Evolutionary conservation across 1,284 basidiomycete genomes (phyloP), one percentile per base, ranked within the genome.

Genomic region (Coniferiporia weirii): DNA sequence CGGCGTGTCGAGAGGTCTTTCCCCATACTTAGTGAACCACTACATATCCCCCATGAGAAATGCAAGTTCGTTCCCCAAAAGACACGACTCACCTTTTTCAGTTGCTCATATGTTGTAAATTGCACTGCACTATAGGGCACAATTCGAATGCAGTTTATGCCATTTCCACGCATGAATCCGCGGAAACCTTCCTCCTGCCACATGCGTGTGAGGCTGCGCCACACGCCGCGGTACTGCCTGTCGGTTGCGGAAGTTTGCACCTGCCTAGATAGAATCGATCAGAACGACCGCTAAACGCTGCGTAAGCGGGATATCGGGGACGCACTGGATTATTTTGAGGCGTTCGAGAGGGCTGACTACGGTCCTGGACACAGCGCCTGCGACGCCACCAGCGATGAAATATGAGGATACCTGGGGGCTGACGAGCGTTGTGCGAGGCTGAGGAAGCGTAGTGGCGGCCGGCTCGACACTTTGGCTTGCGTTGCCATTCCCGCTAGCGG

Each of bases 241-340:
- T 83, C 76, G 1, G 83, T 79, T 19, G 78, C 71, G 27, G 73
- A 76, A 19, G 83, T 82, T 62, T 94, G 92, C 1, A 93, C 89
- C 75, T 94, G 93, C 67, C 91, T 93, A 64, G 17, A 46, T 27
- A 13, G 17, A n/a, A 44, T 22, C 8, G 35, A 17, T 32, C 36
- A 17, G 44, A 22, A 27, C 19, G 13, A 36, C 34, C 1, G 3
- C 3, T 15, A 40, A 15, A 2, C 38, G 38, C 38, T 12, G 38
- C 38, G 8, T 9, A 40, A 40, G 8, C 9, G 15, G 8, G 36
- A 38, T 38, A 38, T n/a, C n/a, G n/a, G 44, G 61, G 47, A 75
- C 88, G 68, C 67, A 95, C 93, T 96, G 89, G 64, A 98, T 97
- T 69, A 98, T 98, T 75, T 98, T 98, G 54, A 98, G 76, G 57